Evolutionary conservation across 805 yeast species (phyloP).

Genomic region (Blastobotrys terrestris): DNA sequence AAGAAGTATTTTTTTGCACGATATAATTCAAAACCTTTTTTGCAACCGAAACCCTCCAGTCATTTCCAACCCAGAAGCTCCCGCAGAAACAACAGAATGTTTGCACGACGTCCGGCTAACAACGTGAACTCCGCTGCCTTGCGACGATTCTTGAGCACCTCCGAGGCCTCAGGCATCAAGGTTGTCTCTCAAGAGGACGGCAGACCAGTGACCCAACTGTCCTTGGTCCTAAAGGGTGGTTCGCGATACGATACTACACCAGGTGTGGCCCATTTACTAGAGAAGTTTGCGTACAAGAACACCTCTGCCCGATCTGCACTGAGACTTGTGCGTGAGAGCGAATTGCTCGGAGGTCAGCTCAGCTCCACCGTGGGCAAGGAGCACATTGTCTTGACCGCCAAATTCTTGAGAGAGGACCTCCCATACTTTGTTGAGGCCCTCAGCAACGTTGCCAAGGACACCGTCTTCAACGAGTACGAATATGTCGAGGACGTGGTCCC

Average conservation of each 20-base stretch:
- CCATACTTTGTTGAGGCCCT: constrained; percentile 88
- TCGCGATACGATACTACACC: constrained; percentile 61
- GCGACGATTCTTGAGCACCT: constrained; percentile 22
- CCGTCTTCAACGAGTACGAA: constrained; percentile 80
- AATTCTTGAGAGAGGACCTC: constrained; percentile 78
- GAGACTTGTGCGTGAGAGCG: constrained; percentile 91
- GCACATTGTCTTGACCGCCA: constrained; percentile 68
- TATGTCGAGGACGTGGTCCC: constrained; percentile 77
- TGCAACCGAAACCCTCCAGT: not conserved
- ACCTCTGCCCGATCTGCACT: constrained; percentile 79
- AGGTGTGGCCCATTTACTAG: constrained; percentile 81
- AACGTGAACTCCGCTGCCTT: not conserved
- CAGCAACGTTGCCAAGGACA: constrained; percentile 59
- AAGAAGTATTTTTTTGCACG: not conserved
- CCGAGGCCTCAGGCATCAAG: constrained; percentile 26
- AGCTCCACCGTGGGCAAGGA: constrained; percentile 73
- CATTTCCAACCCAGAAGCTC: not conserved
- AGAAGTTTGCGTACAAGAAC: constrained; percentile 74
- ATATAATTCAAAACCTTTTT: too few species aligned
- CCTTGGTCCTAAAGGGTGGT: constrained; percentile 83
- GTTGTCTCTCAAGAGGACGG: constrained; percentile 40
- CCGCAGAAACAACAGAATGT: not conserved
- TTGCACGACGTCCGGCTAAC: not conserved
- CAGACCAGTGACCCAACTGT: constrained; percentile 63
- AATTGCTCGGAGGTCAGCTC: constrained; percentile 83